A percentile compares a stretch with the other conserved stretches of the same genome.
phyloP scores from a whole-genome alignment of 805 yeast species.

The Ogataea sp. region DNA sequence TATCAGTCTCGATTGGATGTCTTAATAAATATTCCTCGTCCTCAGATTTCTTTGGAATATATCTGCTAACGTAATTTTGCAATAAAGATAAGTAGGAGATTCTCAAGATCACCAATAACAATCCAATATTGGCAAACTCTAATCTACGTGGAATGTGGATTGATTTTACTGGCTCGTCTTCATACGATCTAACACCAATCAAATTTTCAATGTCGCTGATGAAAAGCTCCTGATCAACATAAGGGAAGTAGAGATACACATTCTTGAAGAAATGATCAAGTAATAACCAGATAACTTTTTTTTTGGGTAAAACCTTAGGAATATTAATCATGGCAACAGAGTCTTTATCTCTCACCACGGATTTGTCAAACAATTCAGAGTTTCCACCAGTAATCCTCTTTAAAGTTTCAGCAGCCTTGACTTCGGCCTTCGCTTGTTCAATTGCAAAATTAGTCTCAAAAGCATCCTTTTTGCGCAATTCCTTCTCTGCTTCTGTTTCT shows the following conservation, averaged over 20 bases:
- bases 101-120: slow-evolving; percentile 35
- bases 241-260: slow-evolving; percentile 41
- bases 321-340: slow-evolving; percentile 1
- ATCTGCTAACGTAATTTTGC: slow-evolving; percentile 17
- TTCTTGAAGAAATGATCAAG: slow-evolving; percentile 34
- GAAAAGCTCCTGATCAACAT: slow-evolving; percentile 31
- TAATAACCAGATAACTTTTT: slow-evolving; percentile 36
- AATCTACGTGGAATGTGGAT: slow-evolving; percentile 32
- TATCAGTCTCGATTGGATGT: slow-evolving; percentile 38
- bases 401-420: neutral
- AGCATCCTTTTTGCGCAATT: neutral
- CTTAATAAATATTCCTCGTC: slow-evolving; percentile 29
- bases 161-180: slow-evolving; percentile 23
- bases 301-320: slow-evolving; percentile 30
- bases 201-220: slow-evolving; percentile 26
- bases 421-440: neutral
- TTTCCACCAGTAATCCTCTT: neutral
- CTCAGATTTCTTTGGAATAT: slow-evolving; percentile 19
- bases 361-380: neutral
- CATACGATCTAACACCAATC: slow-evolving; percentile 27
- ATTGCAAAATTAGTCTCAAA: neutral
- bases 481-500: slow-evolving; percentile 6
- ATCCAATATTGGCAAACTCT: slow-evolving; percentile 42
- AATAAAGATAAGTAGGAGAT: slow-evolving; percentile 34
- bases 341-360: slow-evolving; percentile 6